A percentile compares a stretch with the other conserved stretches of the same genome.
Evolutionary conservation across 177 flowering plant species (phyloP).

Genomic region (Vitis hybrid): DNA sequence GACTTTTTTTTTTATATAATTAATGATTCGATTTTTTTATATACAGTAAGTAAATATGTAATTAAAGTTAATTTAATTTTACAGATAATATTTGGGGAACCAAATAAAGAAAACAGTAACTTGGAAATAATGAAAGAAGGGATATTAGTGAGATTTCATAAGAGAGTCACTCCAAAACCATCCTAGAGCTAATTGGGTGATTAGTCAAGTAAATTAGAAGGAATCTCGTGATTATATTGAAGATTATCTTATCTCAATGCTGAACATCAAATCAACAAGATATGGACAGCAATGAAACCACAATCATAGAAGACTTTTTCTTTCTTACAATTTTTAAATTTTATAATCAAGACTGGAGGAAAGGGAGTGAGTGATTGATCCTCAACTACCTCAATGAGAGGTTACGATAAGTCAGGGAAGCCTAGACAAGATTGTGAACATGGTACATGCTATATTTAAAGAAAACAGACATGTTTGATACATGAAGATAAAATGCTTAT

Average conservation of each 20-base stretch:
- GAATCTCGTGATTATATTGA: background rate
- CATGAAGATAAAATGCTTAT: too few species aligned
- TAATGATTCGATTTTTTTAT: too few species aligned
- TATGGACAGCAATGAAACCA: background rate
- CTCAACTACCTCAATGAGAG: background rate
- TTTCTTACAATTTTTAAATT: background rate
- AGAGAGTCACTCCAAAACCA: too few species aligned
- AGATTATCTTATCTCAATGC: background rate
- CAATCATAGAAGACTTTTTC: constrained; percentile 5
- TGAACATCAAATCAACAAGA: constrained; percentile 4
- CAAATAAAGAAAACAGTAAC: too few species aligned
- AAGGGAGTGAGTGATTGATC: constrained; percentile 1
- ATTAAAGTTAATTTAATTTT: too few species aligned
- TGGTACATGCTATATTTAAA: background rate
- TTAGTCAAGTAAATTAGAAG: background rate
- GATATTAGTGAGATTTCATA: too few species aligned
- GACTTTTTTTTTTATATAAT: too few species aligned
- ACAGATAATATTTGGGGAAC: too few species aligned
- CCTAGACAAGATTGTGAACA: background rate
- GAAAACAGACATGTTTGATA: background rate
- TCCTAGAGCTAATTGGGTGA: background rate
- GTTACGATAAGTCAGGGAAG: background rate
- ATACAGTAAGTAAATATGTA: too few species aligned
- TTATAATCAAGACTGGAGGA: background rate
- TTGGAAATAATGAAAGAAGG: too few species aligned